phyloP scores from a whole-genome alignment of 176 grass and related monocot genomes.

The Tillandsia leiboldiana region DNA sequence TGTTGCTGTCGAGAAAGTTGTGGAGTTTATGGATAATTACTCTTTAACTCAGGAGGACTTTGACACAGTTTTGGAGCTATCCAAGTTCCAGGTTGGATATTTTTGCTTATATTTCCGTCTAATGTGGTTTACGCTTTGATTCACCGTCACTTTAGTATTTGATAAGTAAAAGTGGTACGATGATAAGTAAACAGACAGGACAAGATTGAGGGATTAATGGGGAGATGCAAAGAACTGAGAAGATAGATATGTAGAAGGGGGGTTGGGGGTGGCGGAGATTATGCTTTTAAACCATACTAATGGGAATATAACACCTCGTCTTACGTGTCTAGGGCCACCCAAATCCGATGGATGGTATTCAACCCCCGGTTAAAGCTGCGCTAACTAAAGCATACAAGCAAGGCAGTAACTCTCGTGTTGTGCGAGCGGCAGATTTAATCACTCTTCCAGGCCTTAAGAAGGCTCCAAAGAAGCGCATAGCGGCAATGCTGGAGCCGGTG shows the following conservation, averaged over 20 bases:
- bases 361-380: conserved; percentile 81
- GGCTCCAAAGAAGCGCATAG: conserved; percentile 80
- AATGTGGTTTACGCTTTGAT: not conserved
- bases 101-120: conserved; percentile 1
- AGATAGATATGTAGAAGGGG: too few species aligned
- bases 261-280: too few species aligned
- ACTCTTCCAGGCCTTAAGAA: conserved; percentile 78
- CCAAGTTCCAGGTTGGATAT: conserved; percentile 72
- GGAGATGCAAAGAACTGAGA: too few species aligned
- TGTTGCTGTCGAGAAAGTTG: conserved; percentile 73
- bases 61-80: conserved; percentile 84
- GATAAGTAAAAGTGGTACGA: too few species aligned
- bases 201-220: too few species aligned
- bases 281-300: too few species aligned
- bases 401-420: conserved; percentile 65
- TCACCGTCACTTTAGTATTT: not conserved
- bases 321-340: conserved; percentile 40
- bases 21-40: conserved; percentile 94
- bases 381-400: conserved; percentile 94
- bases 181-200: too few species aligned
- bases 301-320: too few species aligned
- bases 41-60: conserved; percentile 96
- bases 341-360: conserved; percentile 91
- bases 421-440: conserved; percentile 78
- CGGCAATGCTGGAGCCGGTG: conserved; percentile 85